Base-by-base conservation (phyloP, 345 rosid species). In the Pugionium dolabratum region DNA sequence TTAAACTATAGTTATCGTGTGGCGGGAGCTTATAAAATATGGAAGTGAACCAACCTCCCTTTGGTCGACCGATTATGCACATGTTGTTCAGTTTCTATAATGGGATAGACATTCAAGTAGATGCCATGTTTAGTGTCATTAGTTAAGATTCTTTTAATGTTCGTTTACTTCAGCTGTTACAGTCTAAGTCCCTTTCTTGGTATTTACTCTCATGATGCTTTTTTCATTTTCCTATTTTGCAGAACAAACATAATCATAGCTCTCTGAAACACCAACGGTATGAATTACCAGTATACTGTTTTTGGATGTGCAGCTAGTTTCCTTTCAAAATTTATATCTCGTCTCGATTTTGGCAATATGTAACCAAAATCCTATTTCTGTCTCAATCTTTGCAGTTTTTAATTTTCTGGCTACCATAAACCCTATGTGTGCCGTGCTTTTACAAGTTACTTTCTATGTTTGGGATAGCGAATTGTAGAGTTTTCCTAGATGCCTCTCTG, bases 191-290 rank as follows among this genome's bases (percentile, higher is more conserved):
- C 51, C 4, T 64, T 41, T 65, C 42, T 43, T 42, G 26, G 43
- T 26, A 33, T 66, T 54, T 27, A 64, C 35, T 53, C 54, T 10
- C 45, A 6, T 66, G 62, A 66, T 33, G 3, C 6, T 10, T 54
- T 52, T 44, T 44, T 39, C 54, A 34, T 33, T 44, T 43, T 32
- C 70, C 36, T 66, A 11, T 25, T 53, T 65, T 66, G 54, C 62
- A 66, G 71, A 55, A 35, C 54, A 66, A 44, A 27, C 54, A 37
- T n/a, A 62, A 26, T 54, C 71, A 45, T 28, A 44, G 44, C 54
- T 36, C 27, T 27, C 31, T 55, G 37, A 66, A 28, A 46, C 44
- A 55, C 28, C 54, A 54, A 54, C 71, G 71, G 70, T 66, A 66
- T 54, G 70, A 41, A 54, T 54, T 4, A 66, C n/a, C 1, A 30